Evolutionary conservation across 306 rosid genomes (phyloP), one percentile per base, ranked within the genome.

Genomic region (Fragaria ananassa): DNA sequence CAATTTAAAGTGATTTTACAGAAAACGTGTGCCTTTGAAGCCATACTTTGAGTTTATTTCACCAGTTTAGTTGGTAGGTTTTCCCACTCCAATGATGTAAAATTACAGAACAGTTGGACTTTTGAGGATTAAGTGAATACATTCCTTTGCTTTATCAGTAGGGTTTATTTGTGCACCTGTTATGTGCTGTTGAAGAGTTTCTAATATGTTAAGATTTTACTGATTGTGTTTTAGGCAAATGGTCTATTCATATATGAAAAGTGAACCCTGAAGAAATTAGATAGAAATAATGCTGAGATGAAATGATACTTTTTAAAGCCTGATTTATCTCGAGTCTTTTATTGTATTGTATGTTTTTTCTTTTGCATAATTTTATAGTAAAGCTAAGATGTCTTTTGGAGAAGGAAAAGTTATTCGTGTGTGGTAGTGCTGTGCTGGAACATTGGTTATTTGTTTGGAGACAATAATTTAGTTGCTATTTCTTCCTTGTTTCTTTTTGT

Each of bases 401-500:
- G 58, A 47, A 47, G 31, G 19, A 44, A 9, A 3, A 21, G 6
- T 13, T 71, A 10, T 12, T 53, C 2, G 60, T 17, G 25, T 15
- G 5, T 50, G 35, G 49, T 58, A 39, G 37, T 37, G 35, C 62
- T 5, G 5, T 49, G 9, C 21, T 62, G 50, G 58, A 17, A 42
- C 41, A 21, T 65, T 65, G 31, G 41, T 57, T 57, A 13, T n/a
- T 68, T 49, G 47, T 46, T 10, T 25, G 64, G 13, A 51, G 19
- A 47, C 10, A 29, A 14, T 4, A 25, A 19, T 64, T 80, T 71
- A 72, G 69, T 35, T 50, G 27, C 7, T 50, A 14, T 19, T 57
- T 37, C n/a, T 44, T 70, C 21, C 70, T 71, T 45, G 51, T 46
- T 12, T 13, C 54, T 63, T 14, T 41, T 23, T 79, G 25, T 71